These are phyloP conservation scores for Botryotinia narcissicola DNA, from an alignment of 2,329 filamentous ascomycete species.

Conservation along the genomic window DNA sequence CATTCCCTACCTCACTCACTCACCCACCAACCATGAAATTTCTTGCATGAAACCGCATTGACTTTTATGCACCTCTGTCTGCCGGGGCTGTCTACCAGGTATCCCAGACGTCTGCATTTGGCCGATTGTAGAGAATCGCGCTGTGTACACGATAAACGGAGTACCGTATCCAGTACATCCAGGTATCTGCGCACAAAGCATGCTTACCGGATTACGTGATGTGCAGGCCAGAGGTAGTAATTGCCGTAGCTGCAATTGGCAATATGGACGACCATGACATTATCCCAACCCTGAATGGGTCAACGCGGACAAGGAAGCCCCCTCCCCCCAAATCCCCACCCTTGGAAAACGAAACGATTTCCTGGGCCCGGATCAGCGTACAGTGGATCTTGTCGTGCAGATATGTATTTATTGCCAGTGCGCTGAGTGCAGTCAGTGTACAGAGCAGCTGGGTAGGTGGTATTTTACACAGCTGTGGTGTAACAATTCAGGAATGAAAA, in stretches of 20 bases:
- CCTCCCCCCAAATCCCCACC: not conserved
- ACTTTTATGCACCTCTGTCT: not conserved
- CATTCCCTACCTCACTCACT: not conserved
- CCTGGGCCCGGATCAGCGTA: conserved; percentile 3
- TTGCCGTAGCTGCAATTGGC: not conserved
- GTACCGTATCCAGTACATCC: not conserved
- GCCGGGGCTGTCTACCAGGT: not conserved
- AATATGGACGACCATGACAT: not conserved
- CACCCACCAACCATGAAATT: not conserved
- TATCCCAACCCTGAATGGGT: not conserved
- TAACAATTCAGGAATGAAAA: not conserved
- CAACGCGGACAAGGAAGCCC: not conserved
- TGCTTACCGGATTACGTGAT: not conserved
- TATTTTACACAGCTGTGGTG: not conserved
- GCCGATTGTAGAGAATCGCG: not conserved
- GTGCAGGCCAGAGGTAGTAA: not conserved
- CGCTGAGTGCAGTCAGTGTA: too few relatives aligned
- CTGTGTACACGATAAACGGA: not conserved
- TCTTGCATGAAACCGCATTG: not conserved
- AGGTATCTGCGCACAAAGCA: not conserved
- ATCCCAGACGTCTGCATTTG: not conserved
- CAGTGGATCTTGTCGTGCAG: not conserved
- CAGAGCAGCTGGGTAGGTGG: not conserved
- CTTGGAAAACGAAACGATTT: not conserved
- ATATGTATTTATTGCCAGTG: not conserved